Evolutionary conservation across 2,329 filamentous ascomycete genomes (phyloP).

Genomic region (Ceratocystis papillata): DNA sequence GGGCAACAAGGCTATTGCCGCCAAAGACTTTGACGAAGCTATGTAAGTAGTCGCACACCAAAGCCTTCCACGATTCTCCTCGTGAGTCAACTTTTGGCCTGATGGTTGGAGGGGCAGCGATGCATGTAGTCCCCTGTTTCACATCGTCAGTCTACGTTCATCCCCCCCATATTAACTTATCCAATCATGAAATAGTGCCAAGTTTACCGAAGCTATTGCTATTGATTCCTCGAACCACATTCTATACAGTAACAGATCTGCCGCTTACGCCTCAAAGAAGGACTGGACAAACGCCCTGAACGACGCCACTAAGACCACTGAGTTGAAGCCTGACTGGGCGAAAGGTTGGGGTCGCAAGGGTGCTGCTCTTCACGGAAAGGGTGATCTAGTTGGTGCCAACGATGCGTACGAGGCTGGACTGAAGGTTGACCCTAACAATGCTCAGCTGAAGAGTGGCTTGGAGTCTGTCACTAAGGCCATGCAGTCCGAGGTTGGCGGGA

Average conservation of each 20-base stretch:
- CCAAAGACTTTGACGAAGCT: conserved; percentile 92
- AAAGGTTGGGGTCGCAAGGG: conserved; percentile 95
- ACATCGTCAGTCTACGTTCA: neutral
- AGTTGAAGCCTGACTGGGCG: conserved; percentile 95
- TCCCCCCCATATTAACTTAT: neutral
- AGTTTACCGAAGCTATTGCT: conserved; percentile 88
- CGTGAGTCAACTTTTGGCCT: neutral
- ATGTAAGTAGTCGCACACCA: conserved; percentile 54
- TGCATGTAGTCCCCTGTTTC: conserved; percentile 2
- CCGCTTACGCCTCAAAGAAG: conserved; percentile 74
- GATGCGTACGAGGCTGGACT: conserved; percentile 93
- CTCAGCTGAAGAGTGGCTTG: conserved; percentile 81
- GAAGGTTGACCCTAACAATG: conserved; percentile 83
- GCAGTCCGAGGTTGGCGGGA: conserved; percentile 42
- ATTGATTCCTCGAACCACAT: conserved; percentile 87
- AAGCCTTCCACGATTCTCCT: neutral
- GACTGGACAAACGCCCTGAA: conserved; percentile 74
- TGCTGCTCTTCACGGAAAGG: conserved; percentile 74
- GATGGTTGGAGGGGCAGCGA: too few species aligned
- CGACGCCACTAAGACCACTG: conserved; percentile 85
- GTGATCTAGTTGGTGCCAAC: conserved; percentile 71
- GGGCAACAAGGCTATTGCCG: conserved; percentile 96
- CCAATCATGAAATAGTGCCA: conserved; percentile 49
- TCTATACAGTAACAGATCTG: conserved; percentile 94
- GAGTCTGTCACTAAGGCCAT: conserved; percentile 80